Evolutionary conservation across 306 rosid species (phyloP), one percentile per base, ranked within the genome.

Genomic region (Quercus rubra): DNA sequence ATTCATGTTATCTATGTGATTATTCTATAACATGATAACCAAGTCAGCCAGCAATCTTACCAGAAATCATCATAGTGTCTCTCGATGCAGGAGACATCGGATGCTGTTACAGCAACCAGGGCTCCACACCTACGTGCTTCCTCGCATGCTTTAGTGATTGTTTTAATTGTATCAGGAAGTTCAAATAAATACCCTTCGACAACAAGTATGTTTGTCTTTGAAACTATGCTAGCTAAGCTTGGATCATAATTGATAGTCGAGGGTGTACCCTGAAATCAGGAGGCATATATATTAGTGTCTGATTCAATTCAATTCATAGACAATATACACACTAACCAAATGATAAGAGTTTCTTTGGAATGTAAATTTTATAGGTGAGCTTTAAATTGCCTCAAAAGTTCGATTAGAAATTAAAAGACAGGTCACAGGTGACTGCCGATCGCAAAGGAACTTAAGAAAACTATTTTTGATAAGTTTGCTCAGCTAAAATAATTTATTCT

Each of bases 121-220:
- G 96, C 91, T 78, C 98, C 97, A 15, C 78, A 81, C 58, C 83
- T 85, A 78, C 88, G 92, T 51, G 99, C 99, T 89, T 86, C 87
- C 74, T 86, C 88, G 20, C 99, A 94, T 31, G 97, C 97, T 80
- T 83, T 81, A 17, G 80, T 79, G 54, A 95, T 91, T 49, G 96
- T 78, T 79, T 85, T 90, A 68, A 95, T 89, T 56, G 99, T 93
- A 71, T 91, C 98, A 19, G 94, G 93, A 77, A 95, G 86, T 86
- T 92, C 99, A 79, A 95, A 95, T 67, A 95, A 78, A 81, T 95
- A 95, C 19, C 99, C 98, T 83, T 95, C 99, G 70, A 95, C 94
- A 28, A 95, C 92, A 80, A 95, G 97, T 74, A 92, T 81, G 77
- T 87, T 89, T 43, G 97, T 87, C 80, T 89, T 91, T 78, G 92